Conservation (phyloP, 371 early-diverging fungal species). For the Circinella umbellata region DNA sequence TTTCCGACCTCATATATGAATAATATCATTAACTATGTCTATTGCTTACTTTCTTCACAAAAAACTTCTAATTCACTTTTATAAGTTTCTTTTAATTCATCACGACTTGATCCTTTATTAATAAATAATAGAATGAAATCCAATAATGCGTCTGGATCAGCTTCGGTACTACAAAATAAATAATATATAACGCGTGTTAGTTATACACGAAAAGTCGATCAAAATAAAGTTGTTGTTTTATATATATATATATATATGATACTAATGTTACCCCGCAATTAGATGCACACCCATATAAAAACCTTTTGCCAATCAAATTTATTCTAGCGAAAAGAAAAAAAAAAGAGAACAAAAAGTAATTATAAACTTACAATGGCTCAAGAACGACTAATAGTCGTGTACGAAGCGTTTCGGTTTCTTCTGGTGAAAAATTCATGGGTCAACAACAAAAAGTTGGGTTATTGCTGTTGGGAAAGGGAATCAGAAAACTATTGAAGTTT, state of each 20-base stretch:
- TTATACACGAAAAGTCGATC: no score
- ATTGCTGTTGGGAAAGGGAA: neutral
- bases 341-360: neutral
- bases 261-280: no score
- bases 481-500: neutral
- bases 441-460: neutral
- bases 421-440: neutral
- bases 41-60: constrained; percentile 51
- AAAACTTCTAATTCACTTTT: constrained; percentile 50
- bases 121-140: constrained; percentile 79
- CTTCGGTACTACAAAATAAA: constrained; percentile 65
- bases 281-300: no score
- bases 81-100: constrained; percentile 34
- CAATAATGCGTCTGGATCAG: constrained; percentile 74
- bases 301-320: neutral
- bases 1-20: no score
- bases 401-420: neutral
- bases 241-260: no score
- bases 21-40: neutral
- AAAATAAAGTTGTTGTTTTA: no score
- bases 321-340: neutral
- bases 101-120: constrained; percentile 58
- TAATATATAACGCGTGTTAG: neutral
- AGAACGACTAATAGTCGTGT: neutral
- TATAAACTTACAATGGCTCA: constrained; percentile 3